These are phyloP conservation scores for Ascocoryne sarcoides DNA, from an alignment of 2,329 filamentous ascomycete genomes.

Conservation along the genomic window DNA sequence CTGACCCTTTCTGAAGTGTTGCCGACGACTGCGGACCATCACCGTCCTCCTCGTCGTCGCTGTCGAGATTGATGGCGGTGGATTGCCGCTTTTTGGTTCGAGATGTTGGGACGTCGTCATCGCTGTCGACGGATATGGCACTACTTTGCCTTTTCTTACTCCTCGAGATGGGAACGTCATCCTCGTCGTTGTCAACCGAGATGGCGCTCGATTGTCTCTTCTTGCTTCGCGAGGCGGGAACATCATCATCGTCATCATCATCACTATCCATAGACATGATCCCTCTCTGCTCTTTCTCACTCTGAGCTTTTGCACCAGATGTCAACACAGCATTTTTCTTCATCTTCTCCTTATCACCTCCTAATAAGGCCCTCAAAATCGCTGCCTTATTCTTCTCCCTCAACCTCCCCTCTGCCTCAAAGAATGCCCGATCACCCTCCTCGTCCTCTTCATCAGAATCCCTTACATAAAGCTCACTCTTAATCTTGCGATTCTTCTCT, in stretches of 20 bases:
- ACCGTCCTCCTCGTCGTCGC: constrained; percentile 26
- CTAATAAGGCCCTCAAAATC: constrained; percentile 25
- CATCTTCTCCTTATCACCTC: constrained; percentile 15
- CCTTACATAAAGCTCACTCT: constrained; percentile 73
- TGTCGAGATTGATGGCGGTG: constrained; percentile 16
- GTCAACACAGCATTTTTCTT: not conserved
- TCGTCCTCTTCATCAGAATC: constrained; percentile 84
- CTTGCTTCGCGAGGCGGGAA: constrained; percentile 9
- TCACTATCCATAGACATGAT: constrained; percentile 22
- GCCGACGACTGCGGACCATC: constrained; percentile 17
- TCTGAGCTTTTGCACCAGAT: constrained; percentile 1
- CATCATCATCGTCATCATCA: constrained; percentile 21
- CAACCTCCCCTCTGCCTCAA: constrained; percentile 62
- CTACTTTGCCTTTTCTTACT: constrained; percentile 11
- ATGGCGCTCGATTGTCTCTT: constrained; percentile 19
- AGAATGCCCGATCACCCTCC: constrained; percentile 67
- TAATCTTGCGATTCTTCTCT: constrained; percentile 73
- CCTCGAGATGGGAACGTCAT: constrained; percentile 6
- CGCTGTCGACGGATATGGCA: constrained; percentile 20
- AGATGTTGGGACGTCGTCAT: constrained; percentile 18
- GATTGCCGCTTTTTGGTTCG: constrained; percentile 18
- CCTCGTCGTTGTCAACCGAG: constrained; percentile 21
- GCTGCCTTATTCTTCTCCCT: constrained; percentile 38
- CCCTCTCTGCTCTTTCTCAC: constrained; percentile 14
- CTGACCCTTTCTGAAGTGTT: constrained; percentile 17